Evolutionary conservation across 2,329 filamentous ascomycete genomes (phyloP).

Genomic region (Fusarium irregulare): DNA sequence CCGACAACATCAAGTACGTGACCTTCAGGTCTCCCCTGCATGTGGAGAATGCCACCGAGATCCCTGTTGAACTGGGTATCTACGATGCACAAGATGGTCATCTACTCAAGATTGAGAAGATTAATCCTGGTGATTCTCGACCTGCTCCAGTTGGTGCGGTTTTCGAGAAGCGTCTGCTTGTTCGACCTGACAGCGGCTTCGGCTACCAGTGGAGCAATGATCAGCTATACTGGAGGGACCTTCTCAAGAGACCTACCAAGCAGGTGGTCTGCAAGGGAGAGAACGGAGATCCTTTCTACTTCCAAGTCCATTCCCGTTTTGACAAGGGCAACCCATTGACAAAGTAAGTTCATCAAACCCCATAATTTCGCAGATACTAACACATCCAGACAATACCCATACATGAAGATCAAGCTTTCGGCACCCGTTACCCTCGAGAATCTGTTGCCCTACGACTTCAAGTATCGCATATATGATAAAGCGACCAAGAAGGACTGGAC

Average conservation of each 20-base stretch:
- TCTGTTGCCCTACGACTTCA: slow-evolving; percentile 95
- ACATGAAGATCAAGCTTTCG: slow-evolving; percentile 92
- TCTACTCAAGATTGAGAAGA: slow-evolving; percentile 97
- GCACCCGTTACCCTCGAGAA: slow-evolving; percentile 96
- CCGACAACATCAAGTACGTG: slow-evolving; percentile 97
- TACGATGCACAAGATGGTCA: slow-evolving; percentile 89
- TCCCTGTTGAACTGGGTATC: slow-evolving; percentile 92
- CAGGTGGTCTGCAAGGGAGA: slow-evolving; percentile 92
- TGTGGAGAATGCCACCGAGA: slow-evolving; percentile 96
- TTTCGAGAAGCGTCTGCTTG: slow-evolving; percentile 86
- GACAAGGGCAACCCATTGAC: slow-evolving; percentile 86
- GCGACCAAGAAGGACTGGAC: slow-evolving; percentile 99
- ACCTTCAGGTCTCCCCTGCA: slow-evolving; percentile 92
- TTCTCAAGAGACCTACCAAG: slow-evolving; percentile 84
- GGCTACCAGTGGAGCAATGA: slow-evolving; percentile 96
- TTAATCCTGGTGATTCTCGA: slow-evolving; percentile 87
- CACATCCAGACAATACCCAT: slow-evolving; percentile 79
- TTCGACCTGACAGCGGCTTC: slow-evolving; percentile 94
- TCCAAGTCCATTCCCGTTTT: slow-evolving; percentile 90
- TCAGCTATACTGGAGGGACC: slow-evolving; percentile 89
- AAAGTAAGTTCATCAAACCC: slow-evolving; percentile 59
- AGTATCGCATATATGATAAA: slow-evolving; percentile 98
- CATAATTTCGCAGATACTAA: slow-evolving; percentile 22
- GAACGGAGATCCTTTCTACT: slow-evolving; percentile 91
- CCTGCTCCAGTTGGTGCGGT: slow-evolving; percentile 93